Evolutionary conservation across 164 flowering plant species (phyloP).

Genomic region (Magnolia officinalis): DNA sequence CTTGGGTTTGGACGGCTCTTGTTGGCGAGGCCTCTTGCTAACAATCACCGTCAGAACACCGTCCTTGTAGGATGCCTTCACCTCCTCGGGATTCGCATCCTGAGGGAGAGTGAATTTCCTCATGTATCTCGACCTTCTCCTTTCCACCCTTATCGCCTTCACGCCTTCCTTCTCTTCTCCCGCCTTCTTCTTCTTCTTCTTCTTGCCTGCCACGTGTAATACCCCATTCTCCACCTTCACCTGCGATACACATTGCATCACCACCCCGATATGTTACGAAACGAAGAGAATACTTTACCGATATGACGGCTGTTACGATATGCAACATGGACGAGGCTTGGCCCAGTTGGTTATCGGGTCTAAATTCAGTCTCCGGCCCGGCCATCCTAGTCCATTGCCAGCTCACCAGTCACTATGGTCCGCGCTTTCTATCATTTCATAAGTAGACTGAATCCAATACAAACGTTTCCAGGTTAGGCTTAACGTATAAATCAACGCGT

Average conservation of each 20-base stretch:
- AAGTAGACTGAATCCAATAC: too few species aligned
- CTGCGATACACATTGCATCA: not conserved
- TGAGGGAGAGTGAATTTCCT: slow-evolving; percentile 23
- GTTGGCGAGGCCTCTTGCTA: slow-evolving; percentile 8
- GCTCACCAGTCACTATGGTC: not conserved
- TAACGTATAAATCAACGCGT: too few species aligned
- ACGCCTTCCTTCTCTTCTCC: not conserved
- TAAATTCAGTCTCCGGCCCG: too few species aligned
- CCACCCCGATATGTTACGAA: not conserved
- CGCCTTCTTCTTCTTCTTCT: slow-evolving; percentile 19
- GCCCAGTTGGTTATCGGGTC: not conserved
- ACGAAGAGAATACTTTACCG: not conserved
- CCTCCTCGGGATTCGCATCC: slow-evolving; percentile 20
- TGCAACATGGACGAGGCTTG: not conserved
- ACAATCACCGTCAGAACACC: slow-evolving; percentile 23
- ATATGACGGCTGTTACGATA: not conserved
- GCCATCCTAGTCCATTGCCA: too few species aligned
- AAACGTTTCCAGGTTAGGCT: too few species aligned
- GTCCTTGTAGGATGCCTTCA: slow-evolving; percentile 24
- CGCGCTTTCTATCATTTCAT: too few species aligned
- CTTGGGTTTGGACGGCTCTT: slow-evolving; percentile 13
- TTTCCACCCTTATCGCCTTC: slow-evolving; percentile 21
- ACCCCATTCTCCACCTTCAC: slow-evolving; percentile 31
- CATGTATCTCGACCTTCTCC: slow-evolving; percentile 23
- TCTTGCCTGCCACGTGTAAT: slow-evolving; percentile 19